Base-by-base conservation (phyloP, 1,284 basidiomycete genomes). In the Rhodofomes roseus region DNA sequence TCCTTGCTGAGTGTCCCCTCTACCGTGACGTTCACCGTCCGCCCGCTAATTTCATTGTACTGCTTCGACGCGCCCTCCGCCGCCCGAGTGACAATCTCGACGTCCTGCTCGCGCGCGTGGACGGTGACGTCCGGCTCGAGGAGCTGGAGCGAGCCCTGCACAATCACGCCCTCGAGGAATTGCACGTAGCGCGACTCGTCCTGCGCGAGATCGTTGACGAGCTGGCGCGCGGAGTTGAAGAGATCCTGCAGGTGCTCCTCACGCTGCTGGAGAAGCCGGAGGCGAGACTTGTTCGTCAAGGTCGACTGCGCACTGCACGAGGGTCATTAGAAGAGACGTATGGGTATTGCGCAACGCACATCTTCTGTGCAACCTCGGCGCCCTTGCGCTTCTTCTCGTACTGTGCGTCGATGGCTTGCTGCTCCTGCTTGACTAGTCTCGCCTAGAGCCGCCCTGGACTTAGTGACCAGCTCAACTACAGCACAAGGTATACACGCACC, bases 361-460 rank as follows among this genome's bases (percentile, higher is more conserved):
- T 98, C 82, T 96, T 97, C 83, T 95, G 93, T 48, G 94, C 84
- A 16, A 93, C 88, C 74, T 97, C 92, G 22, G 89, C 89, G 62
- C 92, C 92, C 75, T 98, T 98, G 69, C 86, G 84, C 79, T 94
- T 96, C 87, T 96, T 96, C 77, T 96, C 95, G 72, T 88, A 94
- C 65, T 90, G 89, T 7, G 89, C 87, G 72, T 98, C 95, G 70
- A 98, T 96, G 27, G 93, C 87, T 64, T 92, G 87, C 62, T 93
- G 90, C 73, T 97, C 95, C 73, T 95, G 92, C 72, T 95, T 93
- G 41, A 98, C 95, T 61, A 97, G 90, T 77, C 94, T 96, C 58
- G 95, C 95, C 95, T 96, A 69, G 9, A 52, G 4, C 18, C 48
- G 16, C 20, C 22, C 34, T 51, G 27, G 54, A 58, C 55, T 23